Base-by-base conservation (phyloP, 2,329 filamentous ascomycete species). In the Ophiocordyceps unilateralis region DNA sequence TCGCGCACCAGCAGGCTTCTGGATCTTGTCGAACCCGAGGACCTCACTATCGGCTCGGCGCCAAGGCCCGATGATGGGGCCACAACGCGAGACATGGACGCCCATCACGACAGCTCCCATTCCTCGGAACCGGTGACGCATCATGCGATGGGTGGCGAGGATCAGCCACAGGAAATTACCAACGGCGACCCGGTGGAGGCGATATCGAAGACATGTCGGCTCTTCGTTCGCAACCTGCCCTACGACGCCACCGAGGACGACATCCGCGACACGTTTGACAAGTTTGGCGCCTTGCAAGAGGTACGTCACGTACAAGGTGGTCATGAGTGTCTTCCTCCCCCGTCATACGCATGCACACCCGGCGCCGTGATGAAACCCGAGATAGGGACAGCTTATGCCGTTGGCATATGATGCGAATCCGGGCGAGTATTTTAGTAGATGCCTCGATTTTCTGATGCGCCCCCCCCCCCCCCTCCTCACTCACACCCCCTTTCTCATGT, bases 351-450 rank as follows among this genome's bases (percentile, higher is more conserved):
- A 4, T 12, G 28, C 32, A n/a, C 23, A 42, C 32, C 36, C 23
- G 49, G 50, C 70, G 68, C 66, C 63, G 74, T 89, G 91, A 96
- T 96, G 89, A 96, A 85, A 68, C 76, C 83, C 83, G 83, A 17
- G 91, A 96, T 96, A 96, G 91, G 91, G 91, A 96, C 91, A 96
- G 78, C 89, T 87, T 83, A 95, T 89, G 83, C 83, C 70, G 55
- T 9, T 61, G 67, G 85, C 83, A 86, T 70, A 70, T 96, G 88
- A 93, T 88, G 83, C 77, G 70, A 86, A 72, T 64, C 77, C 79
- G 81, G 81, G 80, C 87, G 80, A 85, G 75, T 83, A 91, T 94
- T 93, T 94, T 98, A 95, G 91, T 98, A 98, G 89, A 96, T 94
- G 84, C 85, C 83, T 88, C 79, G 86, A 81, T 65, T 70, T 69